These are phyloP conservation scores for Tulasnella sp. DNA, from an alignment of 768 basidiomycete genomes.

Conservation along the genomic window DNA sequence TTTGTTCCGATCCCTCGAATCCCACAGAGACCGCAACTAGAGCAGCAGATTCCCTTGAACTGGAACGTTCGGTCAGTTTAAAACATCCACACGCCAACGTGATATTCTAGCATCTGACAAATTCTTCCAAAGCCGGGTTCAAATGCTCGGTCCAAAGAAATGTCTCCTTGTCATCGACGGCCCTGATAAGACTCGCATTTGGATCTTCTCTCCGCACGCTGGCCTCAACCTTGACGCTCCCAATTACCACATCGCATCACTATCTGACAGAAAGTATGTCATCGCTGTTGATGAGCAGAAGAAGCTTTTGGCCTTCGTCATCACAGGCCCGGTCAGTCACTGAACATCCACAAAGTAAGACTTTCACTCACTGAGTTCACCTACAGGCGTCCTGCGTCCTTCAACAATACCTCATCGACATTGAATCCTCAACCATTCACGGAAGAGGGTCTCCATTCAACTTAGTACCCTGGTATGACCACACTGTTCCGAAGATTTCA, in stretches of 20 bases:
- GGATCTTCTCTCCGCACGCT: background rate
- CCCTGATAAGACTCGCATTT: conserved; percentile 29
- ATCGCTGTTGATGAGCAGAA: background rate
- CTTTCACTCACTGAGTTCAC: no score
- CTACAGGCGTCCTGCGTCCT: background rate
- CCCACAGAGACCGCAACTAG: background rate
- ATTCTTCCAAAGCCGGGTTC: conserved; percentile 31
- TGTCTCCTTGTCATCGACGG: conserved; percentile 45
- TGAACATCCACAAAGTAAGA: no score
- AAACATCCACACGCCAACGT: no score
- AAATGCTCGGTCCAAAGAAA: conserved; percentile 41
- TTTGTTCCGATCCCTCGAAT: conserved; percentile 13
- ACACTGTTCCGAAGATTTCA: conserved; percentile 32
- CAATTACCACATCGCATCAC: no score
- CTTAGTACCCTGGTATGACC: conserved; percentile 1
- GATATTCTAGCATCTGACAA: no score
- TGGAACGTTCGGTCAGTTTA: conserved; percentile 38
- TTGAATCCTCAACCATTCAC: background rate
- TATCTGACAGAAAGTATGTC: background rate
- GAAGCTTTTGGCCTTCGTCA: no score
- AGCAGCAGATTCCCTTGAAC: conserved; percentile 39
- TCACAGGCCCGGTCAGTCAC: no score
- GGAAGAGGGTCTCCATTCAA: background rate
- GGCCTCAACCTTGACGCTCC: no score
- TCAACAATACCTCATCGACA: background rate